Evolutionary conservation across 2,329 filamentous ascomycete genomes (phyloP).

Genomic region (Magnaporthiopsis poae): DNA sequence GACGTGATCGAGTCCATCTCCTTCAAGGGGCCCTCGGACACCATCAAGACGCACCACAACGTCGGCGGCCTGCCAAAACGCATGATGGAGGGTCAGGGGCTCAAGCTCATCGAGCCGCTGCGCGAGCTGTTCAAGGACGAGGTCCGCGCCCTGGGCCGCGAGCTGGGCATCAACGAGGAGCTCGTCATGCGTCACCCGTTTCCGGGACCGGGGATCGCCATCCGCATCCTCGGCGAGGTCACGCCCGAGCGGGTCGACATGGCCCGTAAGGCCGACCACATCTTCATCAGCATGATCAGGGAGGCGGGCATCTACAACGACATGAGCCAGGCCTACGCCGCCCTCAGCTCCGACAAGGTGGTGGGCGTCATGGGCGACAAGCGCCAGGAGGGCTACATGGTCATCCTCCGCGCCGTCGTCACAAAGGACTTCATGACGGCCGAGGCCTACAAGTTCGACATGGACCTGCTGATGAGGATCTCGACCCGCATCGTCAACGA

Average conservation of each 20-base stretch:
- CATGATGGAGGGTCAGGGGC: conserved; percentile 26
- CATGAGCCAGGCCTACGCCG: conserved; percentile 40
- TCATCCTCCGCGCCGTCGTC: conserved; percentile 34
- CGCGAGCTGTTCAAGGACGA: conserved; percentile 70
- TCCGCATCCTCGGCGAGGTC: conserved; percentile 75
- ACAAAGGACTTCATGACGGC: conserved; percentile 65
- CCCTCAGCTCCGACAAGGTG: conserved; percentile 31
- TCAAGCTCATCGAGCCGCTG: conserved; percentile 70
- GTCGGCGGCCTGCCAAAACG: conserved; percentile 31
- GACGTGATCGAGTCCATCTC: conserved; percentile 31
- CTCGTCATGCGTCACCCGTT: conserved; percentile 57
- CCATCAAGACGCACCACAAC: conserved; percentile 43
- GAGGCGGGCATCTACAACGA: conserved; percentile 63
- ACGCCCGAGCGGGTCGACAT: conserved; percentile 71
- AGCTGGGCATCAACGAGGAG: conserved; percentile 62
- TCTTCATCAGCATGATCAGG: conserved; percentile 68
- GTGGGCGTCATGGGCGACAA: conserved; percentile 30
- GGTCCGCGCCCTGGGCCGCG: conserved; percentile 58
- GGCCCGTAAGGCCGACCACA: conserved; percentile 64
- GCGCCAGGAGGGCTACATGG: conserved; percentile 24
- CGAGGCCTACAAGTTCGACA: conserved; percentile 56
- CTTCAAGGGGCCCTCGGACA: conserved; percentile 39
- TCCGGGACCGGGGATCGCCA: conserved; percentile 48
- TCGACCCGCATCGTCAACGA: conserved; percentile 63
- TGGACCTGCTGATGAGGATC: conserved; percentile 55